Evolutionary conservation across 208 protist species (phyloP).

Genomic region (Trypanosoma mega): DNA sequence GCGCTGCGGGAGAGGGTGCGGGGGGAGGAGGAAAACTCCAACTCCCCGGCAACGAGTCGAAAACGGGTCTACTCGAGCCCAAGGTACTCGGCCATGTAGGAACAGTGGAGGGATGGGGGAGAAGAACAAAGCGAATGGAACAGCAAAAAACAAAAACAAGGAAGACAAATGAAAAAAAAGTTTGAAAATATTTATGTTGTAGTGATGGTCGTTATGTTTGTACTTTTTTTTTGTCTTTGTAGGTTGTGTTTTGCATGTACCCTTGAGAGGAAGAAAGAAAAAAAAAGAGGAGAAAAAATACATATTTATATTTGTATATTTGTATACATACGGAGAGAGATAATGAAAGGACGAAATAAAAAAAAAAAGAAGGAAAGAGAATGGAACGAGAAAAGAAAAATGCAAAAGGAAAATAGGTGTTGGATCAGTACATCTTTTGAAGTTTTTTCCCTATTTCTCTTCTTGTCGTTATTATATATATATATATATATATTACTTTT

Average conservation of each 20-base stretch:
- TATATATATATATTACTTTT: no score
- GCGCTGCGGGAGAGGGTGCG: slow-evolving; percentile 33
- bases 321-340: slow-evolving; percentile 8
- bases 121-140: not conserved
- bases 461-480: no score
- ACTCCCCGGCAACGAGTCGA: slow-evolving; percentile 3
- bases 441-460: no score
- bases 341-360: not conserved
- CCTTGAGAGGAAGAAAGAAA: not conserved
- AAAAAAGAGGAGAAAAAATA: not conserved
- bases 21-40: not conserved
- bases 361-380: not conserved
- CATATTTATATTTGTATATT: slow-evolving; percentile 5
- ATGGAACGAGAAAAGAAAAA: not conserved
- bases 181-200: not conserved
- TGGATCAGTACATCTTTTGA: no score
- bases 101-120: not conserved
- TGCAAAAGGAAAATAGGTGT: not conserved
- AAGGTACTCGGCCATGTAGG: slow-evolving; percentile 9
- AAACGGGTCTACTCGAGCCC: not conserved
- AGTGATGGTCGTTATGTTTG: not conserved
- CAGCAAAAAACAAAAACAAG: slow-evolving; percentile 12
- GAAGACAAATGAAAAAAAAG: not conserved
- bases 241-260: not conserved
- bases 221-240: slow-evolving; percentile 12